These are phyloP conservation scores for Davidsoniella australis DNA, from an alignment of 2,329 filamentous ascomycete genomes.

Conservation along the genomic window DNA sequence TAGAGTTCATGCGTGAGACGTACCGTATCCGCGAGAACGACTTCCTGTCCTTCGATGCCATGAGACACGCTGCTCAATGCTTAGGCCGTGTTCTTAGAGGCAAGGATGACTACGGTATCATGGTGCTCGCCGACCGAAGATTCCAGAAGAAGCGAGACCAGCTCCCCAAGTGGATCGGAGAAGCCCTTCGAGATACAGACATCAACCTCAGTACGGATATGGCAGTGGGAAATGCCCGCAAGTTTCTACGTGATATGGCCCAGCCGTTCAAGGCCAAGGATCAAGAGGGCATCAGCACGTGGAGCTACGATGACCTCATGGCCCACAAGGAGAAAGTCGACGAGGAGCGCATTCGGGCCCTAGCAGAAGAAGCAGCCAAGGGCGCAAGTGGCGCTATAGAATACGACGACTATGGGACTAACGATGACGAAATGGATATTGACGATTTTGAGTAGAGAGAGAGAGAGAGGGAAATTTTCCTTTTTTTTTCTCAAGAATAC, in stretches of 20 bases:
- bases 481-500: not conserved
- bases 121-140: slow-evolving; percentile 87
- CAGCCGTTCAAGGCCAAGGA: slow-evolving; percentile 70
- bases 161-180: slow-evolving; percentile 91
- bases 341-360: slow-evolving; percentile 46
- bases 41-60: slow-evolving; percentile 95
- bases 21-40: slow-evolving; percentile 96
- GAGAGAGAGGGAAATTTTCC: not conserved
- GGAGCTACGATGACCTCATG: slow-evolving; percentile 66
- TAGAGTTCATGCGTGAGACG: slow-evolving; percentile 92
- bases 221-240: slow-evolving; percentile 75
- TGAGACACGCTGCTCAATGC: slow-evolving; percentile 97
- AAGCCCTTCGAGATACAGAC: slow-evolving; percentile 70
- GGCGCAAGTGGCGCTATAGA: slow-evolving; percentile 12
- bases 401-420: slow-evolving; percentile 31
- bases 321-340: slow-evolving; percentile 61
- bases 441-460: slow-evolving; percentile 17
- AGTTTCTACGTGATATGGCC: slow-evolving; percentile 80
- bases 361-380: slow-evolving; percentile 29
- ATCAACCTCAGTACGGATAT: slow-evolving; percentile 90
- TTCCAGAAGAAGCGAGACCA: slow-evolving; percentile 85
- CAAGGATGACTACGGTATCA: slow-evolving; percentile 99
- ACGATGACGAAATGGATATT: slow-evolving; percentile 36
- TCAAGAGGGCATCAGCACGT: slow-evolving; percentile 85
- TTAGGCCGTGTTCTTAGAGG: slow-evolving; percentile 84